Evolutionary conservation across 768 basidiomycete species (phyloP).

Genomic region (Candolleomyces eurysporus): DNA sequence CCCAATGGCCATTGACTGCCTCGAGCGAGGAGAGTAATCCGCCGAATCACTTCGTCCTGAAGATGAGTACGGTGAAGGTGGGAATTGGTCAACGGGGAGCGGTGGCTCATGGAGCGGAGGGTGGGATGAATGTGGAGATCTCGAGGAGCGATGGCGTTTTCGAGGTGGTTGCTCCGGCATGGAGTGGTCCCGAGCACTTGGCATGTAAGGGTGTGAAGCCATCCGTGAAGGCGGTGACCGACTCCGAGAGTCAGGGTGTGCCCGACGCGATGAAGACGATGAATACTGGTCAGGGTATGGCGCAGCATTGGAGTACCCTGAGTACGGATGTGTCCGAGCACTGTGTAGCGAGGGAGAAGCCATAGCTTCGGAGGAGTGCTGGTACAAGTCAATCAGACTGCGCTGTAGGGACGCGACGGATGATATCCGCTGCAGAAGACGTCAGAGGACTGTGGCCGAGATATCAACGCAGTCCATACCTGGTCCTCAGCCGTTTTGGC

Average conservation of each 20-base stretch:
- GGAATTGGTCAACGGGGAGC: slow-evolving; percentile 47
- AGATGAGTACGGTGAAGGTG: slow-evolving; percentile 75
- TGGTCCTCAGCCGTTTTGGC: slow-evolving; percentile 94
- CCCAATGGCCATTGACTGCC: slow-evolving; percentile 78
- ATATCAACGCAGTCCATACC: slow-evolving; percentile 41
- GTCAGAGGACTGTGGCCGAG: slow-evolving; percentile 6
- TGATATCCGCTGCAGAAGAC: slow-evolving; percentile 57
- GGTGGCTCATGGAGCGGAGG: slow-evolving; percentile 38
- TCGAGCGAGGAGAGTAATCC: slow-evolving; percentile 68
- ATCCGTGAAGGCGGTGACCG: slow-evolving; percentile 37
- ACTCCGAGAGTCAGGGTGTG: slow-evolving; percentile 31
- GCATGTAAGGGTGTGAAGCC: slow-evolving; percentile 20
- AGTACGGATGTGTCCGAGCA: slow-evolving; percentile 20
- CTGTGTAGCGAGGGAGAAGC: slow-evolving; percentile 12
- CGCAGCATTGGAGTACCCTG: slow-evolving; percentile 38
- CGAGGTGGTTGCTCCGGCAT: slow-evolving; percentile 39
- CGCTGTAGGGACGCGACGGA: slow-evolving; percentile 68
- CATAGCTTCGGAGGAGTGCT: slow-evolving; percentile 26
- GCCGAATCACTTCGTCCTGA: slow-evolving; percentile 63
- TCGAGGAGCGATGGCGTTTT: slow-evolving; percentile 65
- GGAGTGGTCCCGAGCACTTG: slow-evolving; percentile 31
- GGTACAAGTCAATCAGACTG: slow-evolving; percentile 65
- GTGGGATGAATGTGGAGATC: slow-evolving; percentile 50
- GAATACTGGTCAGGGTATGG: slow-evolving; percentile 28
- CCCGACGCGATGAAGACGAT: slow-evolving; percentile 14